Percentiles rank a stretch among this genome's conserved stretches.
These are phyloP conservation scores for Vitrella brassicaformis DNA, from an alignment of 73 alveolate species.

Conservation along the genomic window DNA sequence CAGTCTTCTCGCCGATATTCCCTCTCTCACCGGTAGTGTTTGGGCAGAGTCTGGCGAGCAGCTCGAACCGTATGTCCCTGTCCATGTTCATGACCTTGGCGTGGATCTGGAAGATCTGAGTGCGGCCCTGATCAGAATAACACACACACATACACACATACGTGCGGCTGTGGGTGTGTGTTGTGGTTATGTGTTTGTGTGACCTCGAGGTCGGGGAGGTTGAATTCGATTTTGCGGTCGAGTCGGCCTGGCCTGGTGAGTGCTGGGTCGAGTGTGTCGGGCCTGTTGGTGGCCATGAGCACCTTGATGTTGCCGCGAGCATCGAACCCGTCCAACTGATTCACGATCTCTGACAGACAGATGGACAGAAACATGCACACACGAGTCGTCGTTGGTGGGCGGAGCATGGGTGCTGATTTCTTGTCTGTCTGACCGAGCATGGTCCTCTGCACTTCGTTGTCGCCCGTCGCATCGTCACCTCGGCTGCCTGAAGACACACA, in stretches of 20 bases:
- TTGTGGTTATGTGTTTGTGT: too few species aligned
- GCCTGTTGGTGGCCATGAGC: constrained; percentile 97
- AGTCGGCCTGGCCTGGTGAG: constrained; percentile 96
- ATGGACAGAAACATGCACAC: background rate
- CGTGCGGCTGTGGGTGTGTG: too few species aligned
- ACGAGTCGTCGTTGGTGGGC: background rate
- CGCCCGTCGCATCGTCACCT: constrained; percentile 88
- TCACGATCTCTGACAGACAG: constrained; percentile 71
- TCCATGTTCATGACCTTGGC: constrained; percentile 96
- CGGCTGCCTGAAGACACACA: too few species aligned
- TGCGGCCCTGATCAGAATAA: constrained; percentile 34
- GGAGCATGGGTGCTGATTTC: background rate
- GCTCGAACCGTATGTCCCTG: constrained; percentile 89
- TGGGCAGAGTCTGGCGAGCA: constrained; percentile 86
- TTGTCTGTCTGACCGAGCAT: background rate
- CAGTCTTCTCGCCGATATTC: too few species aligned
- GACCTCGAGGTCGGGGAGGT: constrained; percentile 97
- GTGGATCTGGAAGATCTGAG: constrained; percentile 91
- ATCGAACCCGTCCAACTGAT: constrained; percentile 97
- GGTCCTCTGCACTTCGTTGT: constrained; percentile 60
- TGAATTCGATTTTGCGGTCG: constrained; percentile 97
- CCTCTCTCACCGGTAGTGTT: constrained; percentile 58
- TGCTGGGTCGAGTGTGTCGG: constrained; percentile 99
- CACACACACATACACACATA: background rate
- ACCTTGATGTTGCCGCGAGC: constrained; percentile 92